phyloP scores from a whole-genome alignment of 306 rosid species.

The Glycine soja region DNA sequence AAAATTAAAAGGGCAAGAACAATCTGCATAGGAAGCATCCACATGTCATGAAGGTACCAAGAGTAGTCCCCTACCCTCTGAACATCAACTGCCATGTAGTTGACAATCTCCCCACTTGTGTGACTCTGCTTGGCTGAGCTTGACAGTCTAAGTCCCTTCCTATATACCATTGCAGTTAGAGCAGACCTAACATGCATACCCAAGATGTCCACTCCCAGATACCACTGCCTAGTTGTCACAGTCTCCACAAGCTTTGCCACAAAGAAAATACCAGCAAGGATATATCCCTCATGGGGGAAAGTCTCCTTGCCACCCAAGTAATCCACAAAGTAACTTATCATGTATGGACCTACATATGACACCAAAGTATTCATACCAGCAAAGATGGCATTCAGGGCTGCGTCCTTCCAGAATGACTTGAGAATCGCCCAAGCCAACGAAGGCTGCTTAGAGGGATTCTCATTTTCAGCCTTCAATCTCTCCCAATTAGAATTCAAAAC shows the following conservation, averaged over 20 bases:
- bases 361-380: conserved; percentile 80
- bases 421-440: conserved; percentile 86
- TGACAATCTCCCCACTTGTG: conserved; percentile 90
- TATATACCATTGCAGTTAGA: conserved; percentile 84
- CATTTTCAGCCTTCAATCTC: conserved; percentile 72
- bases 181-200: conserved; percentile 95
- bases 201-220: conserved; percentile 88
- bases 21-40: conserved; percentile 95
- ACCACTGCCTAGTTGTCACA: conserved; percentile 85
- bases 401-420: conserved; percentile 88
- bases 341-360: conserved; percentile 86
- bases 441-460: conserved; percentile 64
- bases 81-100: conserved; percentile 93
- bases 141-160: conserved; percentile 83
- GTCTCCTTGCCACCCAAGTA: conserved; percentile 79
- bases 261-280: conserved; percentile 79
- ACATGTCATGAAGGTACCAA: conserved; percentile 90
- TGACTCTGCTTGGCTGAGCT: conserved; percentile 86
- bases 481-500: conserved; percentile 79
- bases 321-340: conserved; percentile 90
- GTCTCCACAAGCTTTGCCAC: conserved; percentile 87
- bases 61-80: conserved; percentile 90
- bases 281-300: conserved; percentile 75
- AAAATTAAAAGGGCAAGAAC: conserved; percentile 79
- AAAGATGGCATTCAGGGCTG: conserved; percentile 79